These are phyloP conservation scores for Pyrenopolyporus hunteri DNA, from an alignment of 495 filamentous ascomycete genomes.

Conservation along the genomic window DNA sequence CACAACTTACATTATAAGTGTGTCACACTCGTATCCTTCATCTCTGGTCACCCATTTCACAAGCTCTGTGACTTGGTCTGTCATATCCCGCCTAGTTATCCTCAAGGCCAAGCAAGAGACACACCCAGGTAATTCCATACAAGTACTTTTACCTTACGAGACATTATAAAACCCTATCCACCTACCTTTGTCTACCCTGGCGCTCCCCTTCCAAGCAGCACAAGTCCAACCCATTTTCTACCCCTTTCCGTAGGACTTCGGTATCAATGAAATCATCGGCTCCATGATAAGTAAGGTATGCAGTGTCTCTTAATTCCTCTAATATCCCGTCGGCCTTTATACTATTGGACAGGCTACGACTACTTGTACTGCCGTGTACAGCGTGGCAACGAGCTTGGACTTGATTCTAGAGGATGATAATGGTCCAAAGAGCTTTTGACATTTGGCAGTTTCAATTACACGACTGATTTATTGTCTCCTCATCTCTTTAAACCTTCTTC, in stretches of 20 bases:
- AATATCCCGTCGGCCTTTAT: neutral
- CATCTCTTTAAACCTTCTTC: conserved; percentile 6
- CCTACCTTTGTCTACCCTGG: neutral
- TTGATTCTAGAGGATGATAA: conserved; percentile 6
- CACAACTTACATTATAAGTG: no score
- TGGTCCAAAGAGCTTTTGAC: conserved; percentile 31
- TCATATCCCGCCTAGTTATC: no score
- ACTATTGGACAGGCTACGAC: neutral
- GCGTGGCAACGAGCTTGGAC: conserved; percentile 29
- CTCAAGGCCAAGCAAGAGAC: no score
- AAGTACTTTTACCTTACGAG: no score
- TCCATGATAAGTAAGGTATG: no score
- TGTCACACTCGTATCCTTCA: no score
- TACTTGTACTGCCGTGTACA: conserved; percentile 34
- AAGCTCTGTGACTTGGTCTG: no score
- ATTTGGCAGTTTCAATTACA: conserved; percentile 35
- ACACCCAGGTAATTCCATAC: no score
- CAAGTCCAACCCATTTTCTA: neutral
- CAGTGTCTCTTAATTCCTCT: no score
- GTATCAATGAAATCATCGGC: no score
- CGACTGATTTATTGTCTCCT: conserved; percentile 19
- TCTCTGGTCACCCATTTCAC: no score
- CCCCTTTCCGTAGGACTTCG: no score
- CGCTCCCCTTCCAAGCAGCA: neutral
- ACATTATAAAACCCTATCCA: neutral